These are phyloP conservation scores for Croton setiger DNA, from an alignment of 441 rosid species.

Conservation along the genomic window DNA sequence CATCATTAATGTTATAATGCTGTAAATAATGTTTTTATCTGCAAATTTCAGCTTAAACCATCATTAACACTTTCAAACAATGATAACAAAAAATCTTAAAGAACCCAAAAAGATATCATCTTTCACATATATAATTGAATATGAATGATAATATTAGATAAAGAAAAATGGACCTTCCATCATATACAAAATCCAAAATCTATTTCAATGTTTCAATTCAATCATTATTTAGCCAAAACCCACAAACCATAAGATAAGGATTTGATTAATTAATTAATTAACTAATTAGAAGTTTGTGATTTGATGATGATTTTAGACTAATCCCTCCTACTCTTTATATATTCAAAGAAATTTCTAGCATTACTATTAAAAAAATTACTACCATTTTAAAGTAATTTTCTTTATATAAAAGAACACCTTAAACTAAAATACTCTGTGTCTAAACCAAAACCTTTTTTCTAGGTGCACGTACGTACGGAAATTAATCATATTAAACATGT, in stretches of 20 bases:
- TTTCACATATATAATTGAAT: slow-evolving; percentile 1
- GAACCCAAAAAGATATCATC: background rate
- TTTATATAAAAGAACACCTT: no score
- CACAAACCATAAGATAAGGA: background rate
- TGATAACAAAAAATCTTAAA: background rate
- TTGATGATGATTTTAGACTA: background rate
- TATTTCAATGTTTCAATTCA: background rate
- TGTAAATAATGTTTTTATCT: background rate
- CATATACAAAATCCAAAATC: slow-evolving; percentile 6
- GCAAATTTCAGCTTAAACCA: slow-evolving; percentile 10
- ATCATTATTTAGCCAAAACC: slow-evolving; percentile 5
- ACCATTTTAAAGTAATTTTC: no score
- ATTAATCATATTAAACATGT: no score
- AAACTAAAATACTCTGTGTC: no score
- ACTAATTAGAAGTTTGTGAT: background rate
- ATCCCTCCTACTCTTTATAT: no score
- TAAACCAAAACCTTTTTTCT: no score
- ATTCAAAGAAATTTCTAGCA: no score
- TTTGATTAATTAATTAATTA: background rate
- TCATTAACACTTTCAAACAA: background rate
- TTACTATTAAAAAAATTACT: no score
- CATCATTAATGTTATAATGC: background rate
- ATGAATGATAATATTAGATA: background rate
- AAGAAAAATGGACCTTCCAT: background rate
- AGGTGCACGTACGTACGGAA: no score